Evolutionary conservation across 306 rosid genomes (phyloP).

Genomic region (Prunus salicina): DNA sequence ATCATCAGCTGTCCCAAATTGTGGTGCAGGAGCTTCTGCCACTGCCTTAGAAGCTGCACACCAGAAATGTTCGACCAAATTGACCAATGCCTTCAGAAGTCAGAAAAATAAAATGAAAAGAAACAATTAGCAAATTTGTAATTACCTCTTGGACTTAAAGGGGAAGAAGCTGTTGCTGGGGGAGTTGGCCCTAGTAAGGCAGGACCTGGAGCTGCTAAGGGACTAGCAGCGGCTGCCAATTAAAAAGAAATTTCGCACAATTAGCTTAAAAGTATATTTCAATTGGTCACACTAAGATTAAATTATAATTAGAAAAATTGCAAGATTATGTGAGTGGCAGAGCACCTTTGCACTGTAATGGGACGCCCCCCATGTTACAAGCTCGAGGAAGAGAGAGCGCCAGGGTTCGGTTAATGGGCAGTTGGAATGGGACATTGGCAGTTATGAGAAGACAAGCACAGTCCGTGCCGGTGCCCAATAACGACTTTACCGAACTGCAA

Average conservation of each 20-base stretch:
- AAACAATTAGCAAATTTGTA: not conserved
- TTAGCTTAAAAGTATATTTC: constrained; percentile 3
- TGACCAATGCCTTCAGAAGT: no score
- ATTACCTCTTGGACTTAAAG: constrained; percentile 54
- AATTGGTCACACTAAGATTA: not conserved
- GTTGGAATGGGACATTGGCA: constrained; percentile 56
- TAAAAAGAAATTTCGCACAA: not conserved
- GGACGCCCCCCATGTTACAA: constrained; percentile 42
- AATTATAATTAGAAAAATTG: not conserved
- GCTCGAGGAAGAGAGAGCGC: constrained; percentile 49
- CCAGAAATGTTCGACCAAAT: no score
- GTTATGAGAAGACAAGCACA: constrained; percentile 67
- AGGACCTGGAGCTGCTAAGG: constrained; percentile 62
- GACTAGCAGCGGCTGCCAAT: constrained; percentile 53
- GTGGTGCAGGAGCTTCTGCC: constrained; percentile 15
- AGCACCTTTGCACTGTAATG: constrained; percentile 57
- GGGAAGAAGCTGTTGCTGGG: constrained; percentile 35
- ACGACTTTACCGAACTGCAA: constrained; percentile 50
- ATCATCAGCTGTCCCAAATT: constrained; percentile 19
- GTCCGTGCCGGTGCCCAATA: constrained; percentile 33
- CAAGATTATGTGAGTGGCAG: not conserved
- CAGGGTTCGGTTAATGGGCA: constrained; percentile 47
- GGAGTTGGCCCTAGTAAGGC: constrained; percentile 23
- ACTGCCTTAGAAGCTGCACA: constrained; percentile 37
- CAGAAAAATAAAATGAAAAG: not conserved